phyloP scores from a whole-genome alignment of 1,284 basidiomycete species.

The Boletus holoroseus region DNA sequence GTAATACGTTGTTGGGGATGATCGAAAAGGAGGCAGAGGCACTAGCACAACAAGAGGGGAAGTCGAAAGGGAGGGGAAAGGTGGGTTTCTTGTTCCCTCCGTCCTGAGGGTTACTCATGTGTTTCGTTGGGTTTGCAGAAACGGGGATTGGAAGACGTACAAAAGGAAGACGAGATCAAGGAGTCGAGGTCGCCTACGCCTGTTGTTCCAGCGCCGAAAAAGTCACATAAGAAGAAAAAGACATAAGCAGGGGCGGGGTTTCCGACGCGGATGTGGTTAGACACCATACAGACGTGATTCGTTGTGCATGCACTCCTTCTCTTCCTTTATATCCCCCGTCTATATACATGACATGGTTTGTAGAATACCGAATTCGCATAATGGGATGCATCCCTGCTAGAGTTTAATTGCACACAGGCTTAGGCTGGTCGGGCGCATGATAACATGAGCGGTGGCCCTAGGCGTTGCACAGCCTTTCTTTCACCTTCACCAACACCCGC shows the following conservation, averaged over 20 bases:
- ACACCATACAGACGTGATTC: background rate
- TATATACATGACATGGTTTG: background rate
- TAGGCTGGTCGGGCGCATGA: no score
- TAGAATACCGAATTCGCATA: background rate
- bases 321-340: background rate
- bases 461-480: background rate
- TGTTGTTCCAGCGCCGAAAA: constrained; percentile 39
- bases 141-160: constrained; percentile 60
- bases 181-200: constrained; percentile 57
- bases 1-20: constrained; percentile 84
- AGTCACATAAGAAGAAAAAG: constrained; percentile 52
- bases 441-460: no score
- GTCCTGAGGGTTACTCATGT: background rate
- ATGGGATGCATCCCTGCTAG: background rate
- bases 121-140: constrained; percentile 41
- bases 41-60: constrained; percentile 60
- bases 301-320: background rate
- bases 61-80: constrained; percentile 59
- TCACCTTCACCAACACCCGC: background rate
- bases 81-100: constrained; percentile 34
- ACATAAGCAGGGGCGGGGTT: constrained; percentile 28
- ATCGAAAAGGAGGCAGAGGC: constrained; percentile 86
- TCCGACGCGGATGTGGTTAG: background rate
- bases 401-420: no score
- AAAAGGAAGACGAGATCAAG: constrained; percentile 51